Evolutionary conservation across 2,329 filamentous ascomycete species (phyloP).

Genomic region (Teratosphaeria destructans): DNA sequence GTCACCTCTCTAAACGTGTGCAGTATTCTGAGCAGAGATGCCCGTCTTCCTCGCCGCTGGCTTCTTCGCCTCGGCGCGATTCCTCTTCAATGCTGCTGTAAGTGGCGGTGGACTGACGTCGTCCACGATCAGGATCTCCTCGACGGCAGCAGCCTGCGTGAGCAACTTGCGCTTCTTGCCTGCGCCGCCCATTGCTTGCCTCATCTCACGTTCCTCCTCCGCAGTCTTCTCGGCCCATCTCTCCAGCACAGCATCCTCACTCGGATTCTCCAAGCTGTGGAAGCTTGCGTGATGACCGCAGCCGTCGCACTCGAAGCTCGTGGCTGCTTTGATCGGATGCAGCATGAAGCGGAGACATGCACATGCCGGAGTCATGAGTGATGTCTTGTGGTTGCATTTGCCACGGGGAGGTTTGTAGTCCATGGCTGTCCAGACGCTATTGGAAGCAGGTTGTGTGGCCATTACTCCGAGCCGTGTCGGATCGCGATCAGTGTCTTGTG

Average conservation of each 20-base stretch:
- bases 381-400: conserved; percentile 40
- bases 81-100: background rate
- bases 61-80: background rate
- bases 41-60: background rate
- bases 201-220: conserved; percentile 2
- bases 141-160: conserved; percentile 1
- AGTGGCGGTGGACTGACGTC: background rate
- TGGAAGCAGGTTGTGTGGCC: conserved; percentile 20
- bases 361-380: conserved; percentile 37
- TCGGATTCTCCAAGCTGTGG: conserved; percentile 43
- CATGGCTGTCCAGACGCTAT: conserved; percentile 43
- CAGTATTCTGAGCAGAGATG: background rate
- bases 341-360: conserved; percentile 48
- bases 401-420: conserved; percentile 41
- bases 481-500: too few relatives aligned
- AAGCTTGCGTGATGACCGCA: conserved; percentile 46
- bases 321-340: conserved; percentile 45
- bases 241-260: conserved; percentile 37
- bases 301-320: conserved; percentile 46
- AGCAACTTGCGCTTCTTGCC: conserved; percentile 17
- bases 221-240: conserved; percentile 35
- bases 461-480: conserved; percentile 3
- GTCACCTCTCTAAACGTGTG: too few relatives aligned
- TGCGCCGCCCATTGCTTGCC: conserved; percentile 7
- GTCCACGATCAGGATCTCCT: background rate